Evolutionary conservation across 2,329 filamentous ascomycete genomes (phyloP).

Genomic region (Calonectria pauciramosa): DNA sequence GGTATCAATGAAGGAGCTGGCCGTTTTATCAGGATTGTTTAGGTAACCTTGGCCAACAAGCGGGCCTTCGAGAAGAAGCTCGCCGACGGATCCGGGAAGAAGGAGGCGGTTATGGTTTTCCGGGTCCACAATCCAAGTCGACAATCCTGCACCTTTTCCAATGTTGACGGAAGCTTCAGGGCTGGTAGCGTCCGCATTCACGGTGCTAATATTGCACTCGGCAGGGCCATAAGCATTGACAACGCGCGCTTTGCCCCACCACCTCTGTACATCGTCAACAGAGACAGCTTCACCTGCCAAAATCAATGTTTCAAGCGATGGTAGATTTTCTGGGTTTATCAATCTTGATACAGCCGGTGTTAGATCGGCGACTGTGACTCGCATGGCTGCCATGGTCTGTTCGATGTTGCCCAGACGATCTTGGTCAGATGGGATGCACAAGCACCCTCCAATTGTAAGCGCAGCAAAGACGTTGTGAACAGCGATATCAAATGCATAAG

Average conservation of each 20-base stretch:
- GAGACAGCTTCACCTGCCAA: constrained; percentile 24
- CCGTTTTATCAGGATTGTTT: constrained; percentile 51
- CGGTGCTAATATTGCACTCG: constrained; percentile 22
- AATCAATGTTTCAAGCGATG: constrained; percentile 23
- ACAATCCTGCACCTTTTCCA: constrained; percentile 14
- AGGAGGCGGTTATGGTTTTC: constrained; percentile 38
- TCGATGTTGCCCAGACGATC: constrained; percentile 20
- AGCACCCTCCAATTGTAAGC: constrained; percentile 53
- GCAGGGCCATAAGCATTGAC: constrained; percentile 25
- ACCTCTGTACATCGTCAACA: constrained; percentile 3
- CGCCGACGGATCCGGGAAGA: constrained; percentile 52
- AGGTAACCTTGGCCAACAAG: constrained; percentile 64
- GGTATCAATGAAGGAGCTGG: constrained; percentile 47
- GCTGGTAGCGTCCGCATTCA: background rate
- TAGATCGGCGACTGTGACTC: constrained; percentile 1
- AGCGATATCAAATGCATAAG: background rate
- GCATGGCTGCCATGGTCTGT: background rate
- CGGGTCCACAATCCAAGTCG: constrained; percentile 42
- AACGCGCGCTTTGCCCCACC: constrained; percentile 4
- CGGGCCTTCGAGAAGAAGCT: constrained; percentile 61
- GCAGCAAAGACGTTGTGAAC: constrained; percentile 47
- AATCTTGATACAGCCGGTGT: constrained; percentile 26
- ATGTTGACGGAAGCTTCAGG: background rate
- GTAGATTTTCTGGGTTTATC: constrained; percentile 6
- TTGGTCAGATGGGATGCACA: constrained; percentile 27